Base-by-base conservation (phyloP, 2,329 filamentous ascomycete species). In the Ceratocystis harringtonii region DNA sequence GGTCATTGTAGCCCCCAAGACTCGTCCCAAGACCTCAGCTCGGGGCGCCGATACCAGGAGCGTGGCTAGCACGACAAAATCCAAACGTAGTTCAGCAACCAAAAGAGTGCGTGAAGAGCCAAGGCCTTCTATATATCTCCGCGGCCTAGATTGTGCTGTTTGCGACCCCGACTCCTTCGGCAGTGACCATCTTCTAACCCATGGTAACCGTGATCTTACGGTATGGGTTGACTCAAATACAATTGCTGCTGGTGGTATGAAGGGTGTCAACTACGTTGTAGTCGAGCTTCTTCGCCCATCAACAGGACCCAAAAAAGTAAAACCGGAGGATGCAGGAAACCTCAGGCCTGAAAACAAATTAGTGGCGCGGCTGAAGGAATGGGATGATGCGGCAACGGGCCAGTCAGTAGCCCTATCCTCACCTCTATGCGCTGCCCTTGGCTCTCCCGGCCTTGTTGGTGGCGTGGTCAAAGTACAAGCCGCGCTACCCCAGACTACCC, bases 1-100 rank as follows among this genome's bases (percentile, higher is more conserved):
- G 75, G 92, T 99, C 62, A 95, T 97, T 69, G 94, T 99, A 68
- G 94, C 94, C 2, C 94, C 94, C 0, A 99, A 99, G 77, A 88
- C 87, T 30, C 84, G 92, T 65, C 81, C 88, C 52, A 91, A 89
- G 73, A 83, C 79, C n/a, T 8, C 64, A 3, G 55, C 57, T 5
- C 41, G 64, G 22, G 83, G 85, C 45, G 25, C 22, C 5, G 90
- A 95, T 70, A 90, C 83, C 72, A 81, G 87, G 67, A 96, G 92
- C 72, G 87, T 92, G 7, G 82, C 86, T 0, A 90, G 89, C 70
- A 87, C 87, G 1, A 90, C 90, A 57, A 86, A 87, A 70, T 90
- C 86, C 71, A 92, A 89, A 72, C 82, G 86, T 7, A 87, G 88
- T 73, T 94, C 88, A 70, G 80, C 85, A 22, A 95, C 86, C 7